Percentiles rank a stretch among this genome's conserved stretches.
Evolutionary conservation across 148 eudicot genomes (phyloP).

Genomic region (Salicornia ramosissima): DNA sequence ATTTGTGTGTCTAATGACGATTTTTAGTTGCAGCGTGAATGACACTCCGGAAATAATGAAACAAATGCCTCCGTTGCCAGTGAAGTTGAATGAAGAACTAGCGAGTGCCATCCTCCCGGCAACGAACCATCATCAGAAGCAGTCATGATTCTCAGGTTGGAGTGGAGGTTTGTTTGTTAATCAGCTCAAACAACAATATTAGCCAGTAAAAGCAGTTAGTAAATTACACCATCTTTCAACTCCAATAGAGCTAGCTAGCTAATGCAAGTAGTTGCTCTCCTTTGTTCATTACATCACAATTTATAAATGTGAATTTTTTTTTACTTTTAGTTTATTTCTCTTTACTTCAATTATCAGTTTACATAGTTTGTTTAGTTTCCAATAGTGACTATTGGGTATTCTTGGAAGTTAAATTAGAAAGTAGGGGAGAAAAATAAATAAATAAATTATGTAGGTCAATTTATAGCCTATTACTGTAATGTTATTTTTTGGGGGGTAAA

Average conservation of each 20-base stretch:
- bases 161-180: constrained; percentile 3
- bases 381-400: constrained; percentile 24
- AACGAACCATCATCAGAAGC: constrained; percentile 45
- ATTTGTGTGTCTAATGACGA: background rate
- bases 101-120: constrained; percentile 58
- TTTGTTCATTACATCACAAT: constrained; percentile 21
- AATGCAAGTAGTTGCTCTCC: constrained; percentile 14
- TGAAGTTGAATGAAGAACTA: constrained; percentile 84
- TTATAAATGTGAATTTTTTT: constrained; percentile 20
- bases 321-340: background rate
- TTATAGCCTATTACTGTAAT: constrained; percentile 19
- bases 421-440: constrained; percentile 21
- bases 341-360: constrained; percentile 11
- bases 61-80: constrained; percentile 96
- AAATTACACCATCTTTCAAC: background rate
- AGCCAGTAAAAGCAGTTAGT: constrained; percentile 20
- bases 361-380: constrained; percentile 30
- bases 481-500: constrained; percentile 3
- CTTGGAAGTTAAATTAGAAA: constrained; percentile 16
- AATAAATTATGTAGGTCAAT: constrained; percentile 20
- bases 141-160: constrained; percentile 26
- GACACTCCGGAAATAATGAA: constrained; percentile 89
- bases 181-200: constrained; percentile 7
- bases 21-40: constrained; percentile 48
- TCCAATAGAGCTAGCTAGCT: constrained; percentile 8